phyloP scores from a whole-genome alignment of 2,329 filamentous ascomycete species.

The Diaporthe sp. region DNA sequence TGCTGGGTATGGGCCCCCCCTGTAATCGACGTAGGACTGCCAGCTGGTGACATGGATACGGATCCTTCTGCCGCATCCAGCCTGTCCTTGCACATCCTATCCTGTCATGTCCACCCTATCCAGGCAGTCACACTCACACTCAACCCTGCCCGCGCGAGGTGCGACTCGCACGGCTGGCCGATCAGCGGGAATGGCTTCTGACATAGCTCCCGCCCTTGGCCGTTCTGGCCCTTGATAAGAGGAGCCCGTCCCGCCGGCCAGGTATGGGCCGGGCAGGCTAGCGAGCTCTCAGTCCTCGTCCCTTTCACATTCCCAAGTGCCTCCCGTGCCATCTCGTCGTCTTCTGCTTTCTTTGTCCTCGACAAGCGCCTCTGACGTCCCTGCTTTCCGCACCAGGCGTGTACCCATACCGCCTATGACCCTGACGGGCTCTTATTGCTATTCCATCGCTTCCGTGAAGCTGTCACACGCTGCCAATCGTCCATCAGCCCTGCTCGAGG shows the following conservation, averaged over 20 bases:
- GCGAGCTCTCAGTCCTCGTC: slow-evolving; percentile 20
- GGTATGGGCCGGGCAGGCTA: slow-evolving; percentile 28
- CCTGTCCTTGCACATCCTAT: slow-evolving; percentile 4
- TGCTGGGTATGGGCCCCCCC: slow-evolving; percentile 4
- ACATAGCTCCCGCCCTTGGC: slow-evolving; percentile 33
- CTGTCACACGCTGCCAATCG: neutral
- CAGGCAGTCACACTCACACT: slow-evolving; percentile 36
- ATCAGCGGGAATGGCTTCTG: slow-evolving; percentile 20
- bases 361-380: slow-evolving; percentile 26
- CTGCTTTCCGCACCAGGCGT: slow-evolving; percentile 30
- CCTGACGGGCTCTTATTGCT: neutral
- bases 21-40: slow-evolving; percentile 32
- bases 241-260: slow-evolving; percentile 4
- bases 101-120: slow-evolving; percentile 9
- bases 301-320: slow-evolving; percentile 4
- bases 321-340: neutral
- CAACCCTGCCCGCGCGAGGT: slow-evolving; percentile 26
- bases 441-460: slow-evolving; percentile 30
- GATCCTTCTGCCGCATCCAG: slow-evolving; percentile 17
- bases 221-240: slow-evolving; percentile 31
- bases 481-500: neutral
- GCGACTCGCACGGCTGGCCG: slow-evolving; percentile 3
- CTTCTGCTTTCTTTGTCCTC: slow-evolving; percentile 18
- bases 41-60: slow-evolving; percentile 30
- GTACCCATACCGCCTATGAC: neutral